Base-by-base conservation (phyloP, 1,139 yeast species). In the Zygoascus meyerae region DNA sequence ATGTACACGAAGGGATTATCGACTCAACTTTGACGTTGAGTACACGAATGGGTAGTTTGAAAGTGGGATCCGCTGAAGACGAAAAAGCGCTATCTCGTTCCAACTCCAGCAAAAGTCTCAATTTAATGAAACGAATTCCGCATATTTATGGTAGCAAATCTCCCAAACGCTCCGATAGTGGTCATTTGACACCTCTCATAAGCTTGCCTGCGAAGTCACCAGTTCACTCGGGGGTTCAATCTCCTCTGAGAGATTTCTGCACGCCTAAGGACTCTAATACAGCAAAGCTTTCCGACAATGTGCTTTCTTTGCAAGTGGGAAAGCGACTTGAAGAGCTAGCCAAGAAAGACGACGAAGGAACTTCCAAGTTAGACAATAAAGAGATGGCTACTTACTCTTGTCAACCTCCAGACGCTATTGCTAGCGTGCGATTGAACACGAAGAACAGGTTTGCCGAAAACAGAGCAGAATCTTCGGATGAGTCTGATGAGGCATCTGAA, bases 21-120 rank as follows among this genome's bases (percentile, higher is more conserved):
- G 50, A 47, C 18, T 44, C 50, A n/a, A 47, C 46, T 29, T 12
- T 29, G 16, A 21, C 32, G 7, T 21, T 17, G 10, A 12, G 26
- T 16, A 40, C 34, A 16, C 28, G 12, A 26, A 28, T 33, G 28
- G 28, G 32, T 21, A 40, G 12, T 44, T 43, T 17, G 46, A 36
- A 14, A 21, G 7, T 7, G 7, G 26, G 26, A 21, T 21, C 26
- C 7, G 48, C 37, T 18, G 46, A 41, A 12, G 48, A 50, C 11
- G 47, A 36, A 15, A 46, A 40, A n/a, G 29, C 38, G 8, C 40
- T 40, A 18, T 46, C 41, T 8, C 37, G 41, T 10, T 12, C 21
- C 12, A 16, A 42, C 31, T 31, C 43, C 15, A 28, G 37, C 17
- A 32, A 18, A 14, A 32, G 43, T 11, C 31, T 40, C 9, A 40